phyloP scores from a whole-genome alignment of 345 rosid species.

The Heritiera littoralis region DNA sequence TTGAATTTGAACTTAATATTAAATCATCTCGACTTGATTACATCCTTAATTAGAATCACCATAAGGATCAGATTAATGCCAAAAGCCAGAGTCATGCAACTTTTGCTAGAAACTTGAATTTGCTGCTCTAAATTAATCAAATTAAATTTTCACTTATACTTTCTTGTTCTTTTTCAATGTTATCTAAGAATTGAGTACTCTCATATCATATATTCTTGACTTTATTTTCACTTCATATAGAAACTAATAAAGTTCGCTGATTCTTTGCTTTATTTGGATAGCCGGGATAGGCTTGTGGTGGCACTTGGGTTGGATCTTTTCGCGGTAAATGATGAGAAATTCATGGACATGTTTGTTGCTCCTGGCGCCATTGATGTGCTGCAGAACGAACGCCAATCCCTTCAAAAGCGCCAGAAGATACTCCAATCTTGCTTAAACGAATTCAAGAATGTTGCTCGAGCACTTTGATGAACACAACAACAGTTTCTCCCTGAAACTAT shows the following conservation, averaged over 20 bases:
- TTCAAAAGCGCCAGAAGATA: conserved; percentile 83
- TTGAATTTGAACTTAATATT: too few species aligned
- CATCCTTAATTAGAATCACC: not conserved
- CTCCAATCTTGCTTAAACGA: conserved; percentile 87
- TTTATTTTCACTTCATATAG: not conserved
- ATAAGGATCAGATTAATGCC: not conserved
- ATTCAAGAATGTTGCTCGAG: conserved; percentile 73
- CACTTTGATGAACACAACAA: conserved; percentile 46
- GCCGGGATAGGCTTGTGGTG: conserved; percentile 82
- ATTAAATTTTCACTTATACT: not conserved
- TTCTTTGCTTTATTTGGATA: conserved; percentile 23
- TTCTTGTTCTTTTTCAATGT: not conserved
- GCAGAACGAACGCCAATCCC: conserved; percentile 67
- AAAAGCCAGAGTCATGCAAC: not conserved
- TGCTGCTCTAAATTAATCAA: not conserved
- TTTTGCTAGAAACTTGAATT: not conserved
- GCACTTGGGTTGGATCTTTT: conserved; percentile 84
- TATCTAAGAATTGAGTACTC: not conserved
- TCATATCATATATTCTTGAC: not conserved
- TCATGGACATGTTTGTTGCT: conserved; percentile 95
- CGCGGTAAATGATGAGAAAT: conserved; percentile 82
- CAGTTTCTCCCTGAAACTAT: not conserved
- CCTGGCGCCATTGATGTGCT: conserved; percentile 86
- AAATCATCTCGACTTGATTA: too few species aligned
- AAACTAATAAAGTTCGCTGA: not conserved